A percentile compares a stretch with the other conserved stretches of the same genome.
These are phyloP conservation scores for Penicillium steckii DNA, from an alignment of 495 filamentous ascomycete species.

Conservation along the genomic window DNA sequence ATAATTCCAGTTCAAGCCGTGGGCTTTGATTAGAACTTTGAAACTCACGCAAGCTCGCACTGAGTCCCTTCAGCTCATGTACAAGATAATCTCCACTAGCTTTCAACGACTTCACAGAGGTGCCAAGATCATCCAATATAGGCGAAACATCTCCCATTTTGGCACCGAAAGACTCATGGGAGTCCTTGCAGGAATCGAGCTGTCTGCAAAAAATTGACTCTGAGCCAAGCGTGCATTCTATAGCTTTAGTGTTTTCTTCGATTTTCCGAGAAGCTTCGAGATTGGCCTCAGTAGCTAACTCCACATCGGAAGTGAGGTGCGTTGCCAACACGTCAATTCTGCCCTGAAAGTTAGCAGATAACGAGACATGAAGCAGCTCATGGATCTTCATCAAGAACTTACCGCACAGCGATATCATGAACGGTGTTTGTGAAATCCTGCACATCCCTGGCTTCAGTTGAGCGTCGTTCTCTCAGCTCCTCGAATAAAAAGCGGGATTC, in stretches of 20 bases:
- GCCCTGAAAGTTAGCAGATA: not conserved
- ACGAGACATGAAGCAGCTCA: not conserved
- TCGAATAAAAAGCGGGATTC: constrained; percentile 17
- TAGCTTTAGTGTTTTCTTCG: constrained; percentile 18
- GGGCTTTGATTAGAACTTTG: constrained; percentile 16
- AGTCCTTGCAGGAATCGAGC: constrained; percentile 16
- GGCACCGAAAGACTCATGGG: constrained; percentile 12
- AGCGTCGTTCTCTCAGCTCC: constrained; percentile 17
- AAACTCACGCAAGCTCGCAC: constrained; percentile 19
- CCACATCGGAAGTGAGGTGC: constrained; percentile 14
- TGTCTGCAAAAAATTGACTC: constrained; percentile 25
- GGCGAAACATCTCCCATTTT: constrained; percentile 20
- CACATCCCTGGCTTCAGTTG: constrained; percentile 15
- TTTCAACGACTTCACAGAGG: constrained; percentile 14
- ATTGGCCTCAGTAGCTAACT: constrained; percentile 16
- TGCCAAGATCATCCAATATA: constrained; percentile 14
- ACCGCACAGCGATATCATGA: constrained; percentile 23
- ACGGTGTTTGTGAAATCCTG: constrained; percentile 18
- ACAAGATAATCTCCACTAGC: constrained; percentile 19
- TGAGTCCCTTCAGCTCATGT: constrained; percentile 20
- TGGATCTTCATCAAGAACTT: constrained; percentile 2
- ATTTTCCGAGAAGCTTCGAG: constrained; percentile 9
- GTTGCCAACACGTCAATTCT: constrained; percentile 22
- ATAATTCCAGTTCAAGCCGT: constrained; percentile 8
- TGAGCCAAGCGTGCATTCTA: constrained; percentile 18